Evolutionary conservation across 352 stramenopile genomes (phyloP), one percentile per base, ranked within the genome.

Genomic region (Pythium folliculosum): DNA sequence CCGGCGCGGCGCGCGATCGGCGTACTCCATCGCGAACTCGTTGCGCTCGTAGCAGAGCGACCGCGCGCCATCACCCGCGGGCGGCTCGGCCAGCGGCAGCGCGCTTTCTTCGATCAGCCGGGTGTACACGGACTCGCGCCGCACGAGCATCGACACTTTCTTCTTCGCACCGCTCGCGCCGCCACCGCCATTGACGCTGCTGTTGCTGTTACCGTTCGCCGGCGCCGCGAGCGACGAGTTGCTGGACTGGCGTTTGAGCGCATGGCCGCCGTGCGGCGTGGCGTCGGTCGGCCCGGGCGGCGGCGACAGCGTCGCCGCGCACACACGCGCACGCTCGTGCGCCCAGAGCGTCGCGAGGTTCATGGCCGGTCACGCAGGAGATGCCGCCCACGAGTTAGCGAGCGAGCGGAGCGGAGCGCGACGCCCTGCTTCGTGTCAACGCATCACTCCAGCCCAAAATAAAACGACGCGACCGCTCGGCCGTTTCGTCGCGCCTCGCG

Each of bases 11-110:
- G 77, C 82, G 30, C 75, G 77, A 25, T 86, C 78, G 0, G 80
- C 77, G 54, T 86, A 90, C 48, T 90, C 82, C 38, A 86, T 82
- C 6, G 82, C 81, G 45, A 90, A 89, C 57, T 88, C 80, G 51
- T 90, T 90, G 44, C 50, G 66, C 48, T 77, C 70, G 21, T 67
- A 71, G n/a, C 76, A 64, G 7, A 60, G 61, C 19, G 17, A 19
- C 6, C 25, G 27, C 27, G 7, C 21, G 44, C 14, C 25, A 2
- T 67, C 37, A 0, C 63, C 38, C 2, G 60, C 17, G 5, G 43
- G 37, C 1, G 47, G 16, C 1, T 71, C 57, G 3, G 59, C 38
- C 0, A 60, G 38, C 37, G 71, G 71, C 5, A 73, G 48, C 5
- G 76, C 67, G 55, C 78, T 86, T 22, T 76, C 69, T 22, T 84